These are phyloP conservation scores for Moelleriella libera DNA, from an alignment of 2,329 filamentous ascomycete species.

Conservation along the genomic window DNA sequence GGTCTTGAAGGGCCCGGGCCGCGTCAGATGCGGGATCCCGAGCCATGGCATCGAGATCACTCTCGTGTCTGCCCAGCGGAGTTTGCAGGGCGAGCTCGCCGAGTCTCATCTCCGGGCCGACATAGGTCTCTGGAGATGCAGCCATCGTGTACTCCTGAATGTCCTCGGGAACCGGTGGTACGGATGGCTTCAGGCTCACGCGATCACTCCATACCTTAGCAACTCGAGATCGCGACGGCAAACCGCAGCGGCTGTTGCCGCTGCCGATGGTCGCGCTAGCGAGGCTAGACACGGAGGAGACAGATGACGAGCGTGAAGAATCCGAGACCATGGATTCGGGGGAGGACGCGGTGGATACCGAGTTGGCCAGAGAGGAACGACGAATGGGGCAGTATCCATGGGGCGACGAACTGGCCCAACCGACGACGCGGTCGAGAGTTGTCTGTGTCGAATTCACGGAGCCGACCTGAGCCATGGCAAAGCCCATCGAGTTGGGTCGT, in stretches of 20 bases:
- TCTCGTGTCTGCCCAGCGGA: slow-evolving; percentile 28
- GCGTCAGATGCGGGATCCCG: slow-evolving; percentile 35
- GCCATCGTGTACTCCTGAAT: slow-evolving; percentile 35
- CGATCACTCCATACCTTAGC: slow-evolving; percentile 38
- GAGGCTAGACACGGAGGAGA: slow-evolving; percentile 47
- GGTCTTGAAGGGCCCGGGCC: slow-evolving; percentile 42
- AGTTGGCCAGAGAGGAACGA: slow-evolving; percentile 49
- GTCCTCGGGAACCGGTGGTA: slow-evolving; percentile 42
- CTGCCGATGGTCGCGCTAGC: slow-evolving; percentile 37
- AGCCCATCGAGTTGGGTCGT: slow-evolving; percentile 41
- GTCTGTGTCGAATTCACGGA: slow-evolving; percentile 30
- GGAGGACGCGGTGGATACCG: slow-evolving; percentile 48
- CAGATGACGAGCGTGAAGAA: slow-evolving; percentile 46
- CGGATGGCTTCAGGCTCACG: slow-evolving; percentile 30
- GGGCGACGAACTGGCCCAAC: slow-evolving; percentile 34
- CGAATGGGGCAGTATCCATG: slow-evolving; percentile 33
- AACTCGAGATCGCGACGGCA: slow-evolving; percentile 50
- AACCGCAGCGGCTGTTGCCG: slow-evolving; percentile 32
- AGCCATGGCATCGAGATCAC: slow-evolving; percentile 28
- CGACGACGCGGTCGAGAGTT: slow-evolving; percentile 35
- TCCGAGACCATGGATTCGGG: slow-evolving; percentile 57
- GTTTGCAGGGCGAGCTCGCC: slow-evolving; percentile 34
- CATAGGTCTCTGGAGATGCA: slow-evolving; percentile 44
- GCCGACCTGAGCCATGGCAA: slow-evolving; percentile 43
- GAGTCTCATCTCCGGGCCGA: slow-evolving; percentile 36